These are phyloP conservation scores for Ormosia semicastrata DNA, from an alignment of 306 rosid genomes.

Conservation along the genomic window DNA sequence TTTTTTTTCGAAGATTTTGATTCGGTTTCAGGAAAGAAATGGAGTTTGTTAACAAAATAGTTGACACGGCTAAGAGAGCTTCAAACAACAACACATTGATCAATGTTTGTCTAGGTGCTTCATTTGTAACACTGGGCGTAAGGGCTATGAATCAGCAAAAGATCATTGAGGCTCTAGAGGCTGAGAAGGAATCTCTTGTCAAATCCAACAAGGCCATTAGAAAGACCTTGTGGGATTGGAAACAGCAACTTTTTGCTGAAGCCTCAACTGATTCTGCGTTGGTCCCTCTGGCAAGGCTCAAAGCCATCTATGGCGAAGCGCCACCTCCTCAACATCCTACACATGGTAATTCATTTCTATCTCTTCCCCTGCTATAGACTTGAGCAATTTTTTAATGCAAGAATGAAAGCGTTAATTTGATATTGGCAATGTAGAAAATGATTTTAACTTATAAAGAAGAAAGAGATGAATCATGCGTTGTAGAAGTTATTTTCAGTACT, in stretches of 20 bases:
- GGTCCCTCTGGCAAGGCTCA: conserved; percentile 63
- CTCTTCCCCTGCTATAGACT: background rate
- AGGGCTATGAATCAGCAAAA: conserved; percentile 68
- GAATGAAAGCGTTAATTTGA: background rate
- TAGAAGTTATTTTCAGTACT: background rate
- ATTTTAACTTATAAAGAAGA: background rate
- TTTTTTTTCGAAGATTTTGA: too few relatives aligned
- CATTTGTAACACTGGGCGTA: conserved; percentile 46
- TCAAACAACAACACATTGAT: conserved; percentile 56
- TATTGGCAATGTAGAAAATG: background rate
- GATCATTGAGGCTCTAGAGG: conserved; percentile 59
- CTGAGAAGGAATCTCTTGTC: conserved; percentile 63
- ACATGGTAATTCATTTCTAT: conserved; percentile 43
- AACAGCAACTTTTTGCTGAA: conserved; percentile 73
- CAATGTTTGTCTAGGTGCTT: conserved; percentile 49
- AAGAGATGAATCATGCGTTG: background rate
- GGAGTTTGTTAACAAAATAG: conserved; percentile 59
- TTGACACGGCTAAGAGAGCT: conserved; percentile 39
- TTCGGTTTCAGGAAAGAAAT: conserved; percentile 36
- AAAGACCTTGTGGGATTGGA: conserved; percentile 79
- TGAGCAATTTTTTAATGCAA: background rate
- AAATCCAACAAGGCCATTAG: conserved; percentile 66
- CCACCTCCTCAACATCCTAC: conserved; percentile 27
- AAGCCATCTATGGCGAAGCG: conserved; percentile 72
- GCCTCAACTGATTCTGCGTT: conserved; percentile 47